Conservation (phyloP, 139 green algal species). For the Mychonastes homosphaera region DNA sequence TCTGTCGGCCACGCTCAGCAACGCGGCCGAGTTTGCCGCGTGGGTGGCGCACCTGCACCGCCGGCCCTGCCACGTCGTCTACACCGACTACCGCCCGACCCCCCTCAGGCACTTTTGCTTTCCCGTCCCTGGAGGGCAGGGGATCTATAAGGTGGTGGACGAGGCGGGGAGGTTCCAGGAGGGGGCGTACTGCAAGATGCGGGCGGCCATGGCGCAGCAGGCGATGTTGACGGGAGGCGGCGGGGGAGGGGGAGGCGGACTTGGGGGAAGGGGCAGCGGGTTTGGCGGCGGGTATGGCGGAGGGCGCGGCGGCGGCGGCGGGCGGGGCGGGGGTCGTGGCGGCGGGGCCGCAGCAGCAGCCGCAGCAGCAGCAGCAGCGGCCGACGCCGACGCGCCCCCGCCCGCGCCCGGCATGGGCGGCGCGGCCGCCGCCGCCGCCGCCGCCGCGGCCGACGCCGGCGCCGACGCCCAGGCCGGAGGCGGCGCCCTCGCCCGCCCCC, state of each 20-base stretch:
- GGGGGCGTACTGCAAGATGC: not conserved
- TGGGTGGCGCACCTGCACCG: constrained; percentile 82
- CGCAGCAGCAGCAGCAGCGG: constrained; percentile 3
- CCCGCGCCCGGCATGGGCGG: constrained; percentile 5
- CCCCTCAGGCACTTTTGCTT: constrained; percentile 81
- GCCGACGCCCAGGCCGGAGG: not conserved
- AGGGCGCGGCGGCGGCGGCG: constrained; percentile 11
- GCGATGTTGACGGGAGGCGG: constrained; percentile 1
- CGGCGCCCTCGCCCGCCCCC: not conserved
- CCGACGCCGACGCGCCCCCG: too few species aligned
- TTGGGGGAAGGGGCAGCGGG: not conserved
- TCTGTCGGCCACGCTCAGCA: constrained; percentile 92
- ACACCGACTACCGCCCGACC: constrained; percentile 89
- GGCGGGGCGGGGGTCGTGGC: constrained; percentile 16
- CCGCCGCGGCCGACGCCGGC: not conserved
- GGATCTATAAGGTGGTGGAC: constrained; percentile 18
- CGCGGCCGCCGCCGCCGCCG: not conserved
- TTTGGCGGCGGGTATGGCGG: constrained; percentile 3
- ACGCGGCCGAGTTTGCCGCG: constrained; percentile 84
- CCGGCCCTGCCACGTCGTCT: constrained; percentile 91
- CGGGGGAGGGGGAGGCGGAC: not conserved
- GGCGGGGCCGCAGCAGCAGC: constrained; percentile 38
- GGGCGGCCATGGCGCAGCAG: not conserved
- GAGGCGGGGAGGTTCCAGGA: not conserved
- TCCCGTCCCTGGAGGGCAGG: constrained; percentile 11